Conservation (phyloP, 441 rosid genomes). For the Gossypium davidsonii region DNA sequence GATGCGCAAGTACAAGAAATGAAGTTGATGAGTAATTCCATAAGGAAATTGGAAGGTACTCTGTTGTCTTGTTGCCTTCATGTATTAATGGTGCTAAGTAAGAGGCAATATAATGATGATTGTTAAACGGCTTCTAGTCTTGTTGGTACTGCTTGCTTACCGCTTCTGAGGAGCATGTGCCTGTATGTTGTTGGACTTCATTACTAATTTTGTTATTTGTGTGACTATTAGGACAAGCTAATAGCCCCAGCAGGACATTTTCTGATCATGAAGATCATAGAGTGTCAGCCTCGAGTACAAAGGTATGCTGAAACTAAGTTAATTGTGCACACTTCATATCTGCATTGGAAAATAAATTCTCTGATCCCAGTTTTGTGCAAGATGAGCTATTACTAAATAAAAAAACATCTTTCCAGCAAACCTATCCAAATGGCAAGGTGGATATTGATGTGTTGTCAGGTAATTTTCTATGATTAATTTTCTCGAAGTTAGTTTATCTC, state of each 20-base stretch:
- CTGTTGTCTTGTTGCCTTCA: neutral
- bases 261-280: slow-evolving; percentile 46
- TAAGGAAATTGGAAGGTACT: slow-evolving; percentile 65
- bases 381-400: slow-evolving; percentile 10
- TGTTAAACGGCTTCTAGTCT: neutral
- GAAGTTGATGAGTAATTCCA: slow-evolving; percentile 50
- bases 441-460: slow-evolving; percentile 58
- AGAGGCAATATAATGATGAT: neutral
- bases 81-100: neutral
- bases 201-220: slow-evolving; percentile 7
- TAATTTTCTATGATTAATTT: slow-evolving; percentile 18
- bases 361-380: slow-evolving; percentile 5
- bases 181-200: neutral
- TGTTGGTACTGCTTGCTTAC: neutral
- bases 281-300: slow-evolving; percentile 28
- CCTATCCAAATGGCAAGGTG: slow-evolving; percentile 50
- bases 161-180: neutral
- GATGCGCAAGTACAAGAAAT: slow-evolving; percentile 61
- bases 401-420: slow-evolving; percentile 35
- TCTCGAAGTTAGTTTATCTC: slow-evolving; percentile 6
- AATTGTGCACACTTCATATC: slow-evolving; percentile 9
- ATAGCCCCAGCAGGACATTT: slow-evolving; percentile 28
- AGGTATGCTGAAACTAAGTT: slow-evolving; percentile 40
- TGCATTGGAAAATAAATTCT: slow-evolving; percentile 8
- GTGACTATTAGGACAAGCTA: slow-evolving; percentile 43